Conservation (phyloP, 305 asterid species). For the Salvia sclarea region DNA sequence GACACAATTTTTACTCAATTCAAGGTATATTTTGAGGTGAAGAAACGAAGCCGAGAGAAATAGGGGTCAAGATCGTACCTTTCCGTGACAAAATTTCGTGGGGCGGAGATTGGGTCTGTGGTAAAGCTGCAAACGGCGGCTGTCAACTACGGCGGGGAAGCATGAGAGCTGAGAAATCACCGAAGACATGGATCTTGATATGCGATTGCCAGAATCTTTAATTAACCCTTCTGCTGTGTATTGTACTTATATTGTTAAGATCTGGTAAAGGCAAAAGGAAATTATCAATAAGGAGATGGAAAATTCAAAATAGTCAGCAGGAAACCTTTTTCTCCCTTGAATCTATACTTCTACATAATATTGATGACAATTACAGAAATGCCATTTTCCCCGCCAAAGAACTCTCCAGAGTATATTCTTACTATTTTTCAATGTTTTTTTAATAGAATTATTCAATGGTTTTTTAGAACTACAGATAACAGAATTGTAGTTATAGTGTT, state of each 20-base stretch:
- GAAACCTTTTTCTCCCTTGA: too few relatives aligned
- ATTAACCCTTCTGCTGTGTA: neutral
- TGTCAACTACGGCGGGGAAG: constrained; percentile 19
- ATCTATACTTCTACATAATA: too few relatives aligned
- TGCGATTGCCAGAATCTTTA: constrained; percentile 1
- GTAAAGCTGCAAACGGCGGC: constrained; percentile 28
- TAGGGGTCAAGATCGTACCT: constrained; percentile 2
- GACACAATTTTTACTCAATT: neutral
- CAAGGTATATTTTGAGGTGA: neutral
- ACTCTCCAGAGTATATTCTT: too few relatives aligned
- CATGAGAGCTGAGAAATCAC: constrained; percentile 23
- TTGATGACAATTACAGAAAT: too few relatives aligned
- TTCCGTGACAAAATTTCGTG: constrained; percentile 6
- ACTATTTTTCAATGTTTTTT: too few relatives aligned
- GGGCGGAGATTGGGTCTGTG: neutral
- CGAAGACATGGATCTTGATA: constrained; percentile 26
- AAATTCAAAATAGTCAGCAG: neutral
- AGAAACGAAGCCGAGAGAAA: neutral
- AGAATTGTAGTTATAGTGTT: too few relatives aligned
- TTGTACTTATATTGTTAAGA: neutral
- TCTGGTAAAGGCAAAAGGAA: neutral
- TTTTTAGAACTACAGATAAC: too few relatives aligned
- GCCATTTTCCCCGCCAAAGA: too few relatives aligned
- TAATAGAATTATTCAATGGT: too few relatives aligned
- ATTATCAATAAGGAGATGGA: neutral